Conservation (phyloP, 225 moss, liverwort and hornwort species). For the Polytrichum commune region DNA sequence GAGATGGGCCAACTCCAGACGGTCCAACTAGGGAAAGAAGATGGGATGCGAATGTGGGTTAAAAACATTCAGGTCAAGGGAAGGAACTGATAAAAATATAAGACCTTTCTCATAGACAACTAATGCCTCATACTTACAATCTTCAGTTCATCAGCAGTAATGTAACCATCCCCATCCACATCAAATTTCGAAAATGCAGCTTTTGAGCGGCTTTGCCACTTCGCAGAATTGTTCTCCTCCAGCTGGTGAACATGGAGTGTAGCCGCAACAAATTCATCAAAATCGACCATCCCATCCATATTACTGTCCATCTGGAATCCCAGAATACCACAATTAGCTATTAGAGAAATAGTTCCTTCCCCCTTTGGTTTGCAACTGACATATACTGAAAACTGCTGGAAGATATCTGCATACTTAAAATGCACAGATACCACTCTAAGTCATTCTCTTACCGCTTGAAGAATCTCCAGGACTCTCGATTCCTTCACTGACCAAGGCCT, state of each 20-base stretch:
- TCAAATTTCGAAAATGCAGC: conserved; percentile 96
- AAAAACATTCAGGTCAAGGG: too few relatives aligned
- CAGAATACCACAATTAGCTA: not conserved
- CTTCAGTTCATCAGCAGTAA: conserved; percentile 81
- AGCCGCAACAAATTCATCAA: conserved; percentile 94
- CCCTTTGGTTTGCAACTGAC: conserved; percentile 1
- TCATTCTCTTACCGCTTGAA: conserved; percentile 65
- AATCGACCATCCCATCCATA: conserved; percentile 89
- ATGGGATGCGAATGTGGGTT: too few relatives aligned
- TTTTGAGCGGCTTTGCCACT: conserved; percentile 83
- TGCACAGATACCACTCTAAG: not conserved
- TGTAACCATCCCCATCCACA: conserved; percentile 88
- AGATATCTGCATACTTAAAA: too few relatives aligned
- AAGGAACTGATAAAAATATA: too few relatives aligned
- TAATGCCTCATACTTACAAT: conserved; percentile 37
- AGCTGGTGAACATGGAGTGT: conserved; percentile 94
- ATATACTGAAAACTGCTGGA: not conserved
- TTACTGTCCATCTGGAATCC: conserved; percentile 88
- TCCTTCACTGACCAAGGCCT: conserved; percentile 93
- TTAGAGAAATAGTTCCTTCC: not conserved
- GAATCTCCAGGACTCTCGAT: conserved; percentile 80
- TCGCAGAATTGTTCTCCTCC: conserved; percentile 72
- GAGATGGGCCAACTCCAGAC: too few relatives aligned
- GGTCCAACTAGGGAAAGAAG: too few relatives aligned
- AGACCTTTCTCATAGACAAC: too few relatives aligned